Percentiles rank a stretch among this genome's conserved stretches.
phyloP scores from a whole-genome alignment of 129 eudicot species.

The Lactuca saligna region DNA sequence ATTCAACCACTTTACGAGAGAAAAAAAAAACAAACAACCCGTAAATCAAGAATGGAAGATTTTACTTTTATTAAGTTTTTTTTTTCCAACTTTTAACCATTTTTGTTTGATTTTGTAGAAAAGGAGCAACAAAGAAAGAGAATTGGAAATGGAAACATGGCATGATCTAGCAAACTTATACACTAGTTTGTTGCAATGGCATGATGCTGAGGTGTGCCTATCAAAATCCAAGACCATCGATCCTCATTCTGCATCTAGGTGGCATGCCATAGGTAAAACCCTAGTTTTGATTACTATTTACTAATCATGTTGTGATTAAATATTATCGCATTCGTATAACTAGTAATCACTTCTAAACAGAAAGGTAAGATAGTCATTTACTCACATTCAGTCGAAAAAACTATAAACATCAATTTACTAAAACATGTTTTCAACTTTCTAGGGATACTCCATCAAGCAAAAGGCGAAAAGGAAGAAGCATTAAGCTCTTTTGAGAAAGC shows the following conservation, averaged over 20 bases:
- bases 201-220: slow-evolving; percentile 83
- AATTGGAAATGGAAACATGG: slow-evolving; percentile 92
- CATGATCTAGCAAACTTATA: slow-evolving; percentile 89
- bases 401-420: not conserved
- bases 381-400: not conserved
- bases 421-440: slow-evolving; percentile 20
- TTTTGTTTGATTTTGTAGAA: slow-evolving; percentile 42
- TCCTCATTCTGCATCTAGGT: slow-evolving; percentile 85
- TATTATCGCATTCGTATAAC: not conserved
- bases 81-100: not conserved
- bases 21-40: not conserved
- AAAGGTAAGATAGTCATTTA: not conserved
- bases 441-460: slow-evolving; percentile 78
- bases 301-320: no score
- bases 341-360: not conserved
- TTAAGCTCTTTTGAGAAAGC: slow-evolving; percentile 65
- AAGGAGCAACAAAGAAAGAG: slow-evolving; percentile 40
- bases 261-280: slow-evolving; percentile 66
- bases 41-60: not conserved
- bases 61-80: not conserved
- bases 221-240: slow-evolving; percentile 69
- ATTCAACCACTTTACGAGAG: not conserved
- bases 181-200: slow-evolving; percentile 78
- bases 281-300: no score
- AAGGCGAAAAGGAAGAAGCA: slow-evolving; percentile 73